Evolutionary conservation across 495 filamentous ascomycete genomes (phyloP).

Genomic region (Aspergillus biplanus): DNA sequence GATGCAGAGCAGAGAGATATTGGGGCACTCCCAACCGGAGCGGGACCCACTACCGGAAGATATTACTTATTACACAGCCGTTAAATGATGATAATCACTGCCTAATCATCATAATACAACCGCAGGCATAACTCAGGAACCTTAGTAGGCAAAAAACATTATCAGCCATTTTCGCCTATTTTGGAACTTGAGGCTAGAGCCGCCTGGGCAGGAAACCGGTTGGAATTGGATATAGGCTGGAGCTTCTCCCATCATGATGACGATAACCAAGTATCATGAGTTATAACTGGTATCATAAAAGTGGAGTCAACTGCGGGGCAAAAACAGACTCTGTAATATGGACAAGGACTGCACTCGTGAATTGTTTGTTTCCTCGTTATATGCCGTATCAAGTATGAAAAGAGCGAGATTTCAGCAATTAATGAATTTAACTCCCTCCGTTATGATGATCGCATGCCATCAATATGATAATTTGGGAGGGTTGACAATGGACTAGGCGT

Average conservation of each 20-base stretch:
- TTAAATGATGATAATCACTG: slow-evolving; percentile 6
- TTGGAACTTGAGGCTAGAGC: not conserved
- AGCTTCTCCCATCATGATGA: not conserved
- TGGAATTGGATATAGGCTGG: not conserved
- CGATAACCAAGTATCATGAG: not conserved
- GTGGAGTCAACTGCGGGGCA: slow-evolving; percentile 3
- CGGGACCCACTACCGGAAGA: no score
- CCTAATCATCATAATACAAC: not conserved
- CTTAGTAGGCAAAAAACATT: not conserved
- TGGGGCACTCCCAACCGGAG: no score
- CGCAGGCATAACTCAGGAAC: not conserved
- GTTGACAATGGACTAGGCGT: not conserved
- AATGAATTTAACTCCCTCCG: not conserved
- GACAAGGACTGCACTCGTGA: not conserved
- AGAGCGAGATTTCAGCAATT: not conserved
- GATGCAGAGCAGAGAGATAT: no score
- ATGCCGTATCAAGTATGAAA: not conserved
- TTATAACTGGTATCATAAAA: not conserved
- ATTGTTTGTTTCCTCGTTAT: not conserved
- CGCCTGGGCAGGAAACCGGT: not conserved
- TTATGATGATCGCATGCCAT: slow-evolving; percentile 13
- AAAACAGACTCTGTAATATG: not conserved
- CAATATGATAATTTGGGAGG: slow-evolving; percentile 4
- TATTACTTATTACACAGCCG: not conserved
- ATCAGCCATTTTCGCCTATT: slow-evolving; percentile 2